Evolutionary conservation across 2,329 filamentous ascomycete genomes (phyloP), one percentile per base, ranked within the genome.

Genomic region (Hypoxylon sp.): DNA sequence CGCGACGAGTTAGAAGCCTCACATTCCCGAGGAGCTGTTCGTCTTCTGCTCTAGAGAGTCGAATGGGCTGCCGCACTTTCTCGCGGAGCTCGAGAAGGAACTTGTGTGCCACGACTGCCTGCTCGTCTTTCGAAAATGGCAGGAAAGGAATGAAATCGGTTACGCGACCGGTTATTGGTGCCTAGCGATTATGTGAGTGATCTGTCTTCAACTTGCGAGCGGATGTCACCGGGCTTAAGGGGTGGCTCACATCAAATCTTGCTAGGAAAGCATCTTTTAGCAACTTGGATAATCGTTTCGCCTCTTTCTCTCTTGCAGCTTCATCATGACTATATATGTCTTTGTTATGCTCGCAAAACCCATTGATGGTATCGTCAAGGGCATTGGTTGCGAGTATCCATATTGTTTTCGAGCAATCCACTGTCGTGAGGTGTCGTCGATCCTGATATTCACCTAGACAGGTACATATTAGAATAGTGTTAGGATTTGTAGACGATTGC

Each of bases 341-440:
- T 12, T 62, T 32, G 36, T 72, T 65, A 2, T 33, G 11, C 1
- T 74, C 65, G 61, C 77, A 83, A 58, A 82, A 84, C 0, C 71
- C 55, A 4, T 77, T 73, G 28, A 85, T 83, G 0, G 52, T 72
- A 0, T 71, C 51, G 50, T 83, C 80, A 1, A 80, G 71, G 8
- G 75, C 73, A 51, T 84, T 84, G 0, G 82, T 84, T 0, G 80
- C 82, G 0, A 85, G 63, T 4, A 85, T 81, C 80, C 82, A 84
- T 7, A 84, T 81, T 0, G 79, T 80, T 50, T 81, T 80, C 0
- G 75, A 78, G 60, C 79, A 82, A 58, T 84, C 75, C 5, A 83
- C 66, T 2, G 61, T 70, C 0, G 61, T 63, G 1, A 56, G 68
- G 42, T 68, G 73, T 2, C 81, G 78, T 3, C 79, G 76, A 64